Evolutionary conservation across 495 filamentous ascomycete species (phyloP), one percentile per base, ranked within the genome.

Genomic region (Lineolata rhizophorae): DNA sequence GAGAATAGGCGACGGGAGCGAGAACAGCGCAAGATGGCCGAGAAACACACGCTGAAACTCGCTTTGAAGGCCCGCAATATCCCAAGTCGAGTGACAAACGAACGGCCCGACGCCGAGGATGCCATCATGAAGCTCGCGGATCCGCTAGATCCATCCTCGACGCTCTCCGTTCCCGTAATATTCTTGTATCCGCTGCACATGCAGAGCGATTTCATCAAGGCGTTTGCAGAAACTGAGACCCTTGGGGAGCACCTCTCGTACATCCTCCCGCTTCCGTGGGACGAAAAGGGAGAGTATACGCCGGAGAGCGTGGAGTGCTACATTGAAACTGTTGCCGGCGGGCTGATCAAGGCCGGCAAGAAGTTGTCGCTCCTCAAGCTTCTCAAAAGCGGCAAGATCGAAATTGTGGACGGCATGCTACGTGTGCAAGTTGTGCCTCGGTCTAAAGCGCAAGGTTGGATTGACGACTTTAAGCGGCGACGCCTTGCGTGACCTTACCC

Each of bases 171-270:
- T 37, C 87, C 87, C 0, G 58, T 70, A 0, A 60, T 94, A 20
- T 52, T 97, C 33, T 58, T 97, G 10, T 97, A 97, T 44, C 83
- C 84, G 1, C 53, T 68, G 42, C 64, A 79, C 34, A 52, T 70
- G 22, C 66, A 93, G 57, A 72, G 65, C 2, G 87, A 97, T 44
- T 91, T 97, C 44, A 65, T 97, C 51, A 92, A 91, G 55, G 60
- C 58, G 0, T 80, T 93, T 37, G 58, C 59, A 5, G 85, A 94
- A 57, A 67, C 59, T 29, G 65, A 73, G 33, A 66, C 53, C 0
- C 40, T 94, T 16, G 61, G 53, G 4, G 65, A 78, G 34, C 78
- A 91, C 43, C 55, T 97, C 29, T 58, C 59, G 0, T 87, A 90
- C 36, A 72, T 94, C 11, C 70, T 95, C 32, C 70, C 67, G 0